Evolutionary conservation across 441 rosid genomes (phyloP).

Genomic region (Brassica balearica): DNA sequence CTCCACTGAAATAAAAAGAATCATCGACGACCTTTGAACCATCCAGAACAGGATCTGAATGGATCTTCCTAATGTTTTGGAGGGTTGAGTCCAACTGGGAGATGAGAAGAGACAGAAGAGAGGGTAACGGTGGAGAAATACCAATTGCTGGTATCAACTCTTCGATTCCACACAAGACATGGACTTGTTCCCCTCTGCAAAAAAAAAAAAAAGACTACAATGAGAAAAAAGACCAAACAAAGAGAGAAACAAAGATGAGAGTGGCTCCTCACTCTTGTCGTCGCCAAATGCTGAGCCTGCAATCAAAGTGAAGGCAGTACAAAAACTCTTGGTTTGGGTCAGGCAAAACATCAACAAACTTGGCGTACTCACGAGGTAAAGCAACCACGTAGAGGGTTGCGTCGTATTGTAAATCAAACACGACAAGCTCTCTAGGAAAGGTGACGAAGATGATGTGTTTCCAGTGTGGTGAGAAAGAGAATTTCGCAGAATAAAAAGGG

Average conservation of each 20-base stretch:
- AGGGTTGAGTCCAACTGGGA: constrained; percentile 5
- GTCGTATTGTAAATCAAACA: not conserved
- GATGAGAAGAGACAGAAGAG: not conserved
- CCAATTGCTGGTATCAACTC: not conserved
- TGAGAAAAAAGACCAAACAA: too few species aligned
- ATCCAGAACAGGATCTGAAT: constrained; percentile 3
- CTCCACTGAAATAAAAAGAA: not conserved
- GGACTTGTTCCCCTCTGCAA: not conserved
- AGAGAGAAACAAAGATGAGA: not conserved
- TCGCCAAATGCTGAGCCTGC: not conserved
- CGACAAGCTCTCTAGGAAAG: constrained; percentile 7
- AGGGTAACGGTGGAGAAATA: not conserved
- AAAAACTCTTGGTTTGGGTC: constrained; percentile 3
- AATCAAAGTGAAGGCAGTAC: constrained; percentile 3
- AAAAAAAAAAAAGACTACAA: not conserved
- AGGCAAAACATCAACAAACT: not conserved
- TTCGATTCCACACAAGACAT: not conserved
- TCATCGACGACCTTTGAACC: not conserved
- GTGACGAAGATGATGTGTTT: constrained; percentile 3
- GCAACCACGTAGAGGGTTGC: not conserved
- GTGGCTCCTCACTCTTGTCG: constrained; percentile 1
- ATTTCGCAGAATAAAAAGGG: not conserved
- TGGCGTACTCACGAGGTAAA: not conserved
- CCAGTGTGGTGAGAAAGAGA: constrained; percentile 7
- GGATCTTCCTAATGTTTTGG: constrained; percentile 1